Conservation (phyloP, 345 rosid genomes). For the Hibiscus tridactylites region DNA sequence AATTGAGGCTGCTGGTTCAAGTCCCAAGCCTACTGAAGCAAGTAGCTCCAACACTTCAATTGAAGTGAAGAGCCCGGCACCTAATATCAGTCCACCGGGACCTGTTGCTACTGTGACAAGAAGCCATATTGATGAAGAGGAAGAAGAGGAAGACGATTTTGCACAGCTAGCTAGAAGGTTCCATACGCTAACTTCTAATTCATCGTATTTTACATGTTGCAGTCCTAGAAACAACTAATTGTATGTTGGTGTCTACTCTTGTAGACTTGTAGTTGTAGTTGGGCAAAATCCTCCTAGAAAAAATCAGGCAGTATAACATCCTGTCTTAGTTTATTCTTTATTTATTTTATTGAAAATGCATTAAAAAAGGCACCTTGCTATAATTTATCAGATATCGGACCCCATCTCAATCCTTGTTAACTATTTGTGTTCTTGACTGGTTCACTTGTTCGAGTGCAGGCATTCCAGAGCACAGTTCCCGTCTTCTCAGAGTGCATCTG, state of each 20-base stretch:
- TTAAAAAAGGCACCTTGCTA: not conserved
- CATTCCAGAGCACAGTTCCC: slow-evolving; percentile 48
- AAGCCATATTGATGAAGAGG: slow-evolving; percentile 61
- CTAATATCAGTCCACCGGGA: slow-evolving; percentile 26
- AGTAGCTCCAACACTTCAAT: slow-evolving; percentile 22
- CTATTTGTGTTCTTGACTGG: not conserved
- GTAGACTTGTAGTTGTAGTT: not conserved
- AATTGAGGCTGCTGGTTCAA: slow-evolving; percentile 17
- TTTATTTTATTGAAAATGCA: not conserved
- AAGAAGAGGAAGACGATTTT: slow-evolving; percentile 95
- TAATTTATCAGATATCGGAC: too few species aligned
- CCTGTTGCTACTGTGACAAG: slow-evolving; percentile 32
- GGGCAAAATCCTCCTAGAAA: not conserved
- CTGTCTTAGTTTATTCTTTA: not conserved
- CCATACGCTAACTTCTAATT: not conserved
- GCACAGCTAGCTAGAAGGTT: slow-evolving; percentile 94
- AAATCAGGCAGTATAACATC: not conserved
- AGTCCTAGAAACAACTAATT: not conserved
- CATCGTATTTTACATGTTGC: not conserved
- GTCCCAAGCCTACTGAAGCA: slow-evolving; percentile 20
- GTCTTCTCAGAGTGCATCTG: slow-evolving; percentile 25
- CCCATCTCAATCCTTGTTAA: too few species aligned
- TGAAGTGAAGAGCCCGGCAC: slow-evolving; percentile 23
- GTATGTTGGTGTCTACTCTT: not conserved
- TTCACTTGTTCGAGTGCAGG: slow-evolving; percentile 33